These are phyloP conservation scores for Hygrophoropsis aurantiaca DNA, from an alignment of 768 basidiomycete genomes.

Conservation along the genomic window DNA sequence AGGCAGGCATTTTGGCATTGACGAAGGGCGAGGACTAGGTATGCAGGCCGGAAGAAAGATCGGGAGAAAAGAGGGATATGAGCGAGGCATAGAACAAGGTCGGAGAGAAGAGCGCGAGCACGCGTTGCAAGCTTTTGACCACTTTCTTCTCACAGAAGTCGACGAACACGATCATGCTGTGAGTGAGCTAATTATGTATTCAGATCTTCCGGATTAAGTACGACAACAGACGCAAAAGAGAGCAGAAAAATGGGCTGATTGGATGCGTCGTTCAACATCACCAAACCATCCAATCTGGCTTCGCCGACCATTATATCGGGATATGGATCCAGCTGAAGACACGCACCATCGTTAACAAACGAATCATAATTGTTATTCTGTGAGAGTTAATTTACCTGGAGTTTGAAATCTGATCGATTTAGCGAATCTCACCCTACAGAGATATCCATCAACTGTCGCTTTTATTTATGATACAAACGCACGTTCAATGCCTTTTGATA, in stretches of 20 bases:
- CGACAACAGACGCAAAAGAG: conserved; percentile 17
- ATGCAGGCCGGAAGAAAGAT: conserved; percentile 29
- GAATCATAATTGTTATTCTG: background rate
- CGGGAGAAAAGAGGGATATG: conserved; percentile 29
- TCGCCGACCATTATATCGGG: conserved; percentile 15
- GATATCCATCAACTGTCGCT: no score
- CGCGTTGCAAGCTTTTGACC: conserved; percentile 59
- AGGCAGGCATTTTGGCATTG: conserved; percentile 42
- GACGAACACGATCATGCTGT: conserved; percentile 24
- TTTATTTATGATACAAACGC: conserved; percentile 2
- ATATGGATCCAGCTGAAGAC: conserved; percentile 1
- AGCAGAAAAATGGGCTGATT: conserved; percentile 25
- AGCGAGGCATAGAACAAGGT: conserved; percentile 38
- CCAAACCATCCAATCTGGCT: conserved; percentile 16
- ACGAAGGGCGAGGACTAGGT: conserved; percentile 35
- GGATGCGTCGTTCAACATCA: conserved; percentile 22
- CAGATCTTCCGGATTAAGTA: conserved; percentile 8
- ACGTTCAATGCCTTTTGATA: no score
- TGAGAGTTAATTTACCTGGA: no score
- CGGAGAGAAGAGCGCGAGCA: conserved; percentile 50
- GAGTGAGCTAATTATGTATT: conserved; percentile 12
- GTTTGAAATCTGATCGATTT: no score
- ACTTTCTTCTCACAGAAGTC: conserved; percentile 48
- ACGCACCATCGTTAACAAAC: background rate
- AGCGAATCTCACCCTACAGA: no score